A percentile compares a stretch with the other conserved stretches of the same genome.
These are phyloP conservation scores for Meyerozyma guilliermondii DNA, from an alignment of 1,139 yeast species.

Conservation along the genomic window DNA sequence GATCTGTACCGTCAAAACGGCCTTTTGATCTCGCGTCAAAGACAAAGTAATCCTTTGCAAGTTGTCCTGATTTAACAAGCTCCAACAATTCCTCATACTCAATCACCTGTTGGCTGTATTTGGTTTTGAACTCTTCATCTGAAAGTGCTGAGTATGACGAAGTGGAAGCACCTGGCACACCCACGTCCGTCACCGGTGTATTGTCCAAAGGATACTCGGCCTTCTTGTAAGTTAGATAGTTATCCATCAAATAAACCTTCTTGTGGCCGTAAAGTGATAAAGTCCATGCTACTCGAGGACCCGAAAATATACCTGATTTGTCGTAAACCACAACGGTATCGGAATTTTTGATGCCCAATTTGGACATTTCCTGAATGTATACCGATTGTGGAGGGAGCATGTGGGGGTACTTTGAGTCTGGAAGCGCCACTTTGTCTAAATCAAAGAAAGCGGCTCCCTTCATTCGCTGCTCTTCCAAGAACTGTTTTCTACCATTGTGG, in stretches of 20 bases:
- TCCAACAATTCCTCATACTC: constrained; percentile 58
- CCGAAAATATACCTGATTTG: constrained; percentile 74
- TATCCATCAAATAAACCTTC: constrained; percentile 63
- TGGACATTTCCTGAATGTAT: constrained; percentile 50
- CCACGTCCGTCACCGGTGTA: constrained; percentile 9
- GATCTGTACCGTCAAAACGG: constrained; percentile 70
- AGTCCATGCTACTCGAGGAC: constrained; percentile 93
- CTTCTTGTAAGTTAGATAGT: constrained; percentile 49
- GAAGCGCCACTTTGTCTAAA: constrained; percentile 63
- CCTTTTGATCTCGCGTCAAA: constrained; percentile 80
- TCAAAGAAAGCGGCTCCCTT: constrained; percentile 74
- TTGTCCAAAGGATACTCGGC: constrained; percentile 22
- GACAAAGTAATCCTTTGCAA: constrained; percentile 45
- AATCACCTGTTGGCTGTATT: constrained; percentile 48
- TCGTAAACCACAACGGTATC: constrained; percentile 83
- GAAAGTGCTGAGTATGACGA: constrained; percentile 18
- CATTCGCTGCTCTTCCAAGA: constrained; percentile 51
- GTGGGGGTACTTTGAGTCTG: constrained; percentile 67
- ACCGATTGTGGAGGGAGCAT: constrained; percentile 67
- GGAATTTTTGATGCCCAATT: constrained; percentile 38
- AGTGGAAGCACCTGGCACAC: constrained; percentile 4
- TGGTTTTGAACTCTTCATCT: constrained; percentile 18
- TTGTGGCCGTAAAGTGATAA: constrained; percentile 72
- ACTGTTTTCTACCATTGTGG: constrained; percentile 55
- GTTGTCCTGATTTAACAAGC: constrained; percentile 46